Evolutionary conservation across 768 basidiomycete genomes (phyloP).

Genomic region (Auricularia sp.): DNA sequence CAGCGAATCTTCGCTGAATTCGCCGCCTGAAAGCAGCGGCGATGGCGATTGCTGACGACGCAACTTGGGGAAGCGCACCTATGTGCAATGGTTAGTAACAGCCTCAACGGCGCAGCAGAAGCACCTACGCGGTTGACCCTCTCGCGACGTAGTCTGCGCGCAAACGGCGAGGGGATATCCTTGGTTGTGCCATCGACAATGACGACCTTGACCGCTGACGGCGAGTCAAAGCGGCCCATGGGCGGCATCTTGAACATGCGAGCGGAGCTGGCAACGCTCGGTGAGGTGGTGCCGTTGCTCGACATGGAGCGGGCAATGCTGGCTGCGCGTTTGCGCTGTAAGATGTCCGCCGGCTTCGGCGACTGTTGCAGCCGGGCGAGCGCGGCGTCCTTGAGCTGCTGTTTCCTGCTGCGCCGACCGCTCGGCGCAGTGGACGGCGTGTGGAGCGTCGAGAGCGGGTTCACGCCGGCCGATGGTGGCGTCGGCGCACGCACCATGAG

Average conservation of each 20-base stretch:
- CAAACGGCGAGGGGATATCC: conserved; percentile 24
- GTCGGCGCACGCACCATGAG: conserved; percentile 39
- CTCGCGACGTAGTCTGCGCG: conserved; percentile 8
- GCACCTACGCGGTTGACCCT: background rate
- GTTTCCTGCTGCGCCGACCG: conserved; percentile 12
- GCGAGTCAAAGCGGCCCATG: conserved; percentile 30
- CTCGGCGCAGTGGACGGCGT: conserved; percentile 9
- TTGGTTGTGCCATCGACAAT: conserved; percentile 18
- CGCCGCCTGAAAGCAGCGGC: background rate
- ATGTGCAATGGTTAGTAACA: background rate
- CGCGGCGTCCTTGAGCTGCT: conserved; percentile 4
- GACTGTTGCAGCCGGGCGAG: conserved; percentile 20
- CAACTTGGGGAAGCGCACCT: background rate
- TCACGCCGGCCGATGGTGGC: conserved; percentile 68
- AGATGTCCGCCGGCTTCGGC: conserved; percentile 58
- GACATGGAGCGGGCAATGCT: conserved; percentile 13
- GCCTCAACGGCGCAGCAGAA: background rate
- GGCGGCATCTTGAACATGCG: conserved; percentile 17
- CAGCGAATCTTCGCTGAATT: background rate
- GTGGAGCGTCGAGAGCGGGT: conserved; percentile 31
- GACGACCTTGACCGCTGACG: conserved; percentile 14
- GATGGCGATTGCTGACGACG: background rate
- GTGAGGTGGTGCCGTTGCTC: background rate
- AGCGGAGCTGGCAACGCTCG: conserved; percentile 2
- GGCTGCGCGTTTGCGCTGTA: conserved; percentile 26